Evolutionary conservation across 768 basidiomycete genomes (phyloP), one percentile per base, ranked within the genome.

Genomic region (Boletus eberwhitei): DNA sequence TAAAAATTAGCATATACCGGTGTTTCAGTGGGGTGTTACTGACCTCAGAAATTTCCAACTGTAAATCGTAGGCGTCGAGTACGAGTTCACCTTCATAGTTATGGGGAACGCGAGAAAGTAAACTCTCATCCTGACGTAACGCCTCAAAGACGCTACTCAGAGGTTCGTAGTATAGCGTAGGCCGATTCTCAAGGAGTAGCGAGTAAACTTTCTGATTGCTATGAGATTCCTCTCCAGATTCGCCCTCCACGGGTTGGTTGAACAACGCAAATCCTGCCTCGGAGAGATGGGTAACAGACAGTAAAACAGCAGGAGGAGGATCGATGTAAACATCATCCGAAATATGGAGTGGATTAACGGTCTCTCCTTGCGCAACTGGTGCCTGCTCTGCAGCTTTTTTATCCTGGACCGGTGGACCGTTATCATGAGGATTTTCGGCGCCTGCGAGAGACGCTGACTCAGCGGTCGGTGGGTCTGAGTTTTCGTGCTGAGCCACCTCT

Each of bases 151-250:
- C 80, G 53, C 71, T 75, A 40, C 79, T 80, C 43, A 92, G 65
- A 29, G 88, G 84, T 65, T 90, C 88, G 61, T 90, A 91, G 68
- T 88, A 92, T 8, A 91, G 74, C 5, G 83, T 87, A 3, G 88
- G 88, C 17, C 73, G 77, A 53, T 82, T 74, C 43, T 82, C 78
- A 54, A 92, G 76, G 45, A 91, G 71, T 7, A 88, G 65, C n/a
- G 70, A 64, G 32, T 57, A 70, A 40, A 31, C 42, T 58, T 46
- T 62, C 39, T 65, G 64, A 39, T 54, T 37, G 45, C 29, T 42
- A 7, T 65, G 61, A 16, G 50, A n/a, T 35, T 52, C 58, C 14
- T 56, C 56, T 13, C 40, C 22, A 21, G 69, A 54, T 31, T 70
- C 65, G 39, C n/a, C 53, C 21, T 62, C 68, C 53, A 59, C 69